Percentiles rank a stretch among this genome's conserved stretches.
Conservation (phyloP, 2,329 filamentous ascomycete species). For the Alternaria novae-zelandiae region DNA sequence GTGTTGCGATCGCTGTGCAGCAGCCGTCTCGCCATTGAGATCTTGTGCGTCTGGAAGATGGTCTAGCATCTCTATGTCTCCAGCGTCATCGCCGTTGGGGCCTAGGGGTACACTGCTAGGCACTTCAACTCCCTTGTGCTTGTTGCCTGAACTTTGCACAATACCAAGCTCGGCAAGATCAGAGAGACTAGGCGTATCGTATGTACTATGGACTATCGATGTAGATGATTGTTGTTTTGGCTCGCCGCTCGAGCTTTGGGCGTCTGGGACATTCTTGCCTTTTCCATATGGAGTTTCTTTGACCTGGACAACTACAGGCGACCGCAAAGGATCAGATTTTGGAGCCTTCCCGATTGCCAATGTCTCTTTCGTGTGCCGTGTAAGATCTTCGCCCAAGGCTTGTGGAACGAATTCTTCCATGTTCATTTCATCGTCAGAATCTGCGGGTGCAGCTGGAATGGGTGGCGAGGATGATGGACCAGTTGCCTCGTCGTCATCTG, state of each 20-base stretch:
- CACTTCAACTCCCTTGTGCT: neutral
- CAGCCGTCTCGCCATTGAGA: neutral
- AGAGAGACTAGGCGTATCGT: slow-evolving; percentile 20
- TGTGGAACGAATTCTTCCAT: slow-evolving; percentile 37
- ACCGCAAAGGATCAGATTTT: neutral
- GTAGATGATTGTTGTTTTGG: slow-evolving; percentile 30
- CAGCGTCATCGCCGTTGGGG: too few relatives aligned
- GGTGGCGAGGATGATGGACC: slow-evolving; percentile 29
- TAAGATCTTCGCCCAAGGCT: slow-evolving; percentile 33
- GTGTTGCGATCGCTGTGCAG: neutral
- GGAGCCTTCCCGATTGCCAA: neutral
- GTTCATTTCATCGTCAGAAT: slow-evolving; percentile 40
- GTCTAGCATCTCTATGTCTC: neutral
- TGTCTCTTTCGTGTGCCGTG: neutral
- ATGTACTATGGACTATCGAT: slow-evolving; percentile 36
- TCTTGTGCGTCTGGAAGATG: neutral
- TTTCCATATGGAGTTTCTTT: slow-evolving; percentile 39
- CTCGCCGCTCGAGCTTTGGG: slow-evolving; percentile 18
- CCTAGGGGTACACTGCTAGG: neutral
- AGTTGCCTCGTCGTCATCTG: slow-evolving; percentile 13
- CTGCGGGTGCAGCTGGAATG: neutral
- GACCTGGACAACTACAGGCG: slow-evolving; percentile 30
- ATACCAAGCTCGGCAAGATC: neutral
- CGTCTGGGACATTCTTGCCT: slow-evolving; percentile 11
- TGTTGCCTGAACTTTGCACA: neutral